phyloP scores from a whole-genome alignment of 306 rosid genomes.

The Vigna unguiculata region DNA sequence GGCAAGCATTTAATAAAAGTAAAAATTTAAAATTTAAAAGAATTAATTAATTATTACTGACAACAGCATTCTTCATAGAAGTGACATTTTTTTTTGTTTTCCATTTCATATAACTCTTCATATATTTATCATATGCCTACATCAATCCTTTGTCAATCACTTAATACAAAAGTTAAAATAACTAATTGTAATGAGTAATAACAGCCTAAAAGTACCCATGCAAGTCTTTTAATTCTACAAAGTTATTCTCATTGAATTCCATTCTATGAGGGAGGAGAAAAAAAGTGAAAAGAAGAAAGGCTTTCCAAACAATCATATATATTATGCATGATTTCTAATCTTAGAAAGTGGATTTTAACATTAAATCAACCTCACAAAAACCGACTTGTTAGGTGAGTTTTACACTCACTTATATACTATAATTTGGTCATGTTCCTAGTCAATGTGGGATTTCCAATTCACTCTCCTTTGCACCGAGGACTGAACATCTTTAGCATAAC shows the following conservation, averaged over 20 bases:
- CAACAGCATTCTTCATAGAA: background rate
- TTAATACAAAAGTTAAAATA: slow-evolving; percentile 4
- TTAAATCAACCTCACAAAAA: too few species aligned
- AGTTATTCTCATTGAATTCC: background rate
- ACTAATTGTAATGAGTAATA: slow-evolving; percentile 5
- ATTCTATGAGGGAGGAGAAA: background rate
- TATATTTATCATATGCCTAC: slow-evolving; percentile 1
- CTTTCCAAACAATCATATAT: background rate
- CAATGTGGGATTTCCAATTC: too few species aligned
- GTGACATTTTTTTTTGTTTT: background rate
- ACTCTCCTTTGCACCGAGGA: too few species aligned
- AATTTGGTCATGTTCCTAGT: too few species aligned
- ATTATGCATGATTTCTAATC: background rate
- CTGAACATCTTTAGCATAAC: too few species aligned
- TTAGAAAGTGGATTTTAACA: too few species aligned
- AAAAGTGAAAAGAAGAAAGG: background rate
- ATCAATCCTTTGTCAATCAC: slow-evolving; percentile 16
- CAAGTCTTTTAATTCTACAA: background rate
- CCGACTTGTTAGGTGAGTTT: too few species aligned
- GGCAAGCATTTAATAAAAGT: background rate
- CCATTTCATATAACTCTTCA: too few species aligned
- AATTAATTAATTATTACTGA: background rate
- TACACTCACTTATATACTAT: too few species aligned
- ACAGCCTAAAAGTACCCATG: slow-evolving; percentile 22
- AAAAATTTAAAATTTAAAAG: background rate